These are phyloP conservation scores for Penicillium macrosclerotiorum DNA, from an alignment of 495 filamentous ascomycete genomes.

Conservation along the genomic window DNA sequence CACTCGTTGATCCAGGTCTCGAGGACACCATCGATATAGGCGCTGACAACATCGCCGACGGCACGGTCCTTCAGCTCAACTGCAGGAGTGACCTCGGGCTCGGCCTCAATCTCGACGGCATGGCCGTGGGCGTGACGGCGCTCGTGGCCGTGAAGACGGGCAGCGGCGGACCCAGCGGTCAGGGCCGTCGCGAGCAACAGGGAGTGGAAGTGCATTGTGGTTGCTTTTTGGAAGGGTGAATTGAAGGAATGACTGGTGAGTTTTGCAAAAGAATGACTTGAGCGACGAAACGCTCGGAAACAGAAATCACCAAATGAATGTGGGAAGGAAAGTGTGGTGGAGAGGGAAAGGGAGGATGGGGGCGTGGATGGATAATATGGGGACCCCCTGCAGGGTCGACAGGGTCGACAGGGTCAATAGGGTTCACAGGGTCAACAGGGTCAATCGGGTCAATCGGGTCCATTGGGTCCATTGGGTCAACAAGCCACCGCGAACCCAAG, in stretches of 20 bases:
- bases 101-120: constrained; percentile 26
- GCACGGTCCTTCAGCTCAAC: constrained; percentile 44
- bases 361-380: constrained; percentile 17
- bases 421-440: neutral
- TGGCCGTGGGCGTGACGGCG: constrained; percentile 40
- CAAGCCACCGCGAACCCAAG: too few relatives aligned
- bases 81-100: constrained; percentile 35
- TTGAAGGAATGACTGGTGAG: constrained; percentile 22
- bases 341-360: constrained; percentile 17
- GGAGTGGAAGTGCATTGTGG: constrained; percentile 41
- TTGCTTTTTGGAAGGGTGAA: constrained; percentile 9
- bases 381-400: neutral
- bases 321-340: constrained; percentile 20
- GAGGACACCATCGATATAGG: constrained; percentile 60
- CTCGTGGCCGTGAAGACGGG: constrained; percentile 47
- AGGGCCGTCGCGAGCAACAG: constrained; percentile 38
- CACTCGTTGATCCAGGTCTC: constrained; percentile 66
- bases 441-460: neutral
- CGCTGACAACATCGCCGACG: constrained; percentile 50
- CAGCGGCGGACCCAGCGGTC: constrained; percentile 42
- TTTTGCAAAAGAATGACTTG: constrained; percentile 31
- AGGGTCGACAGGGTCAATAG: neutral
- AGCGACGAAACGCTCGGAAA: constrained; percentile 26
- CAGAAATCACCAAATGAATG: constrained; percentile 25
- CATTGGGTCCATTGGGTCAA: too few relatives aligned